Percentiles rank a stretch among this genome's conserved stretches.
These are phyloP conservation scores for Lactarius sanguifluus DNA, from an alignment of 768 basidiomycete species.

Conservation along the genomic window DNA sequence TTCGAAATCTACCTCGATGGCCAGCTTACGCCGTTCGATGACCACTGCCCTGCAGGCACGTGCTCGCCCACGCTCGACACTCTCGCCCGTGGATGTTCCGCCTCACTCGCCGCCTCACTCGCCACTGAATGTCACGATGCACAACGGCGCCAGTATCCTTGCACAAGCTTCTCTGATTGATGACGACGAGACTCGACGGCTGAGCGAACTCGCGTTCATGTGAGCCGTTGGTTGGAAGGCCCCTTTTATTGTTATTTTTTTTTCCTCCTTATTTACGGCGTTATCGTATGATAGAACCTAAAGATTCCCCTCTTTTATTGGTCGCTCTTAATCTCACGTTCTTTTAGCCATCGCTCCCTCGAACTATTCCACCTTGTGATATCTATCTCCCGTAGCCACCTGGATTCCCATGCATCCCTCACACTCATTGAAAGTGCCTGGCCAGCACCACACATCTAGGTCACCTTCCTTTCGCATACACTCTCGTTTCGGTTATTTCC, in stretches of 20 bases:
- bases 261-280: too few species aligned
- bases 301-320: background rate
- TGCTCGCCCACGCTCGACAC: background rate
- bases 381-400: background rate
- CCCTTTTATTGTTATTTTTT: background rate
- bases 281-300: background rate
- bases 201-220: conserved; percentile 73
- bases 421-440: background rate
- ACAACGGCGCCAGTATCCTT: conserved; percentile 59
- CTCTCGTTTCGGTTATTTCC: background rate
- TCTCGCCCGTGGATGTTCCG: background rate
- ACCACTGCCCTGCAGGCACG: conserved; percentile 2
- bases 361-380: background rate
- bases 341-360: background rate
- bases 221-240: background rate
- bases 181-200: conserved; percentile 66
- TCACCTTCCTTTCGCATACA: background rate
- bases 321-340: background rate
- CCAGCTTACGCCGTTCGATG: conserved; percentile 17
- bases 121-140: conserved; percentile 49
- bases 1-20: conserved; percentile 11
- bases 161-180: conserved; percentile 52
- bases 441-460: background rate
- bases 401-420: background rate
- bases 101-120: background rate